Conservation (phyloP, 371 early-diverging fungal species). For the Thermomucor indicae-seudaticae region DNA sequence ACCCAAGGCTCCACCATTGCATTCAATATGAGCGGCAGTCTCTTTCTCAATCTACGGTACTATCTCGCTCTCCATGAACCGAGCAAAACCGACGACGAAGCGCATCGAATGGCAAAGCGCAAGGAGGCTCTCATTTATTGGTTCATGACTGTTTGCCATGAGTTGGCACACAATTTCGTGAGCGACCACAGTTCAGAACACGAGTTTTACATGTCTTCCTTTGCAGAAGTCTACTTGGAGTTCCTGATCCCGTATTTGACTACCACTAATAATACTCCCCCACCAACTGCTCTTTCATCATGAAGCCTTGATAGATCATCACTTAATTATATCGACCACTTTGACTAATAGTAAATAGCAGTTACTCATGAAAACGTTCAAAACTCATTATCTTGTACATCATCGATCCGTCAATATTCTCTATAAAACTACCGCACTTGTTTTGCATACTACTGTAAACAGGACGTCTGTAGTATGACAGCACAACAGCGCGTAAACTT, state of each 20-base stretch:
- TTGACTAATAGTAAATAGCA: no score
- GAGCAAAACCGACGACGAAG: slow-evolving; percentile 5
- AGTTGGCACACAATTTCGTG: slow-evolving; percentile 86
- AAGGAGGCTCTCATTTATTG: slow-evolving; percentile 70
- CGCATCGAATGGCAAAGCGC: slow-evolving; percentile 27
- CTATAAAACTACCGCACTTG: no score
- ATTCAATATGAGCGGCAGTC: slow-evolving; percentile 71
- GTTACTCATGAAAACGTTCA: no score
- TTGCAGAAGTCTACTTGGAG: slow-evolving; percentile 73
- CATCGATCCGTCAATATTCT: no score
- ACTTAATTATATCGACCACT: no score
- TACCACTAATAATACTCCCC: background rate
- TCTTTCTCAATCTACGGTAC: slow-evolving; percentile 85
- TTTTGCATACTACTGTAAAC: no score
- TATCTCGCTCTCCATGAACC: slow-evolving; percentile 67
- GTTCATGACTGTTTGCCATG: slow-evolving; percentile 89
- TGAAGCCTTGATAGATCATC: no score
- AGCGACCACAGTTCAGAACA: slow-evolving; percentile 48
- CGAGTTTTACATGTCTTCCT: slow-evolving; percentile 72
- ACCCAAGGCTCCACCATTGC: slow-evolving; percentile 68
- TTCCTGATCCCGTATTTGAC: slow-evolving; percentile 29
- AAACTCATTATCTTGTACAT: no score
- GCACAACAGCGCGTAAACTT: no score
- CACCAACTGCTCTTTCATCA: no score
- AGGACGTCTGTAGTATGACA: no score